phyloP scores from a whole-genome alignment of 2,329 filamentous ascomycete species.

The Diplocarpon rosae region DNA sequence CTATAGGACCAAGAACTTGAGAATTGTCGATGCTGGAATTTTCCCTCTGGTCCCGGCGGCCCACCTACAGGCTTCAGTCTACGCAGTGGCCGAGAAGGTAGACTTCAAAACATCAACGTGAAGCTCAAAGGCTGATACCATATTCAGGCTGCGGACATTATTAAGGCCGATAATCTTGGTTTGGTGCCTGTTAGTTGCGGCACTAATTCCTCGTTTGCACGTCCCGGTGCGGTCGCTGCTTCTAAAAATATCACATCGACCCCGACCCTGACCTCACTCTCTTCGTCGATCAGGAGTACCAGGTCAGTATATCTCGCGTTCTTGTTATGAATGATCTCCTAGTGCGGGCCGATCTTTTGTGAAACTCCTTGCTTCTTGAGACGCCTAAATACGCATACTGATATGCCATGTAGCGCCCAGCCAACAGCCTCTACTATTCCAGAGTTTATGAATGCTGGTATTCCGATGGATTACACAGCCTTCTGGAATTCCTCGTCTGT shows the following conservation, averaged over 20 bases:
- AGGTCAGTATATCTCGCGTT: background rate
- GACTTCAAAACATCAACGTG: background rate
- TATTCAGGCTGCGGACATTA: conserved; percentile 19
- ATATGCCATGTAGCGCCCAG: background rate
- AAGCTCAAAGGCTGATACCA: background rate
- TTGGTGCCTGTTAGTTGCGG: conserved; percentile 10
- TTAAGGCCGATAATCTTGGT: conserved; percentile 17
- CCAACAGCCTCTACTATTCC: conserved; percentile 6
- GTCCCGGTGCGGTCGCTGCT: background rate
- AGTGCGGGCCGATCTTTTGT: too few relatives aligned
- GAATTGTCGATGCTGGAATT: conserved; percentile 22
- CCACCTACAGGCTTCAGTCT: conserved; percentile 18
- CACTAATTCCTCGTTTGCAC: conserved; percentile 1
- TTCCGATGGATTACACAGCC: background rate
- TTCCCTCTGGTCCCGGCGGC: conserved; percentile 18
- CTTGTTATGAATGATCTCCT: too few relatives aligned
- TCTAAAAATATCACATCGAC: conserved; percentile 1
- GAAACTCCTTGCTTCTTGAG: too few relatives aligned
- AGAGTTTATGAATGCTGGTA: conserved; percentile 2
- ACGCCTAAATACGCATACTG: too few relatives aligned
- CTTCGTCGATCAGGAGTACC: background rate
- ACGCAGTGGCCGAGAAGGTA: conserved; percentile 22
- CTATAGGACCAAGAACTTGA: conserved; percentile 20
- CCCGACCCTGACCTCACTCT: background rate
- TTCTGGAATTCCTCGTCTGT: background rate